Evolutionary conservation across 768 basidiomycete species (phyloP), one percentile per base, ranked within the genome.

Genomic region (Leccinum longicurvipes): DNA sequence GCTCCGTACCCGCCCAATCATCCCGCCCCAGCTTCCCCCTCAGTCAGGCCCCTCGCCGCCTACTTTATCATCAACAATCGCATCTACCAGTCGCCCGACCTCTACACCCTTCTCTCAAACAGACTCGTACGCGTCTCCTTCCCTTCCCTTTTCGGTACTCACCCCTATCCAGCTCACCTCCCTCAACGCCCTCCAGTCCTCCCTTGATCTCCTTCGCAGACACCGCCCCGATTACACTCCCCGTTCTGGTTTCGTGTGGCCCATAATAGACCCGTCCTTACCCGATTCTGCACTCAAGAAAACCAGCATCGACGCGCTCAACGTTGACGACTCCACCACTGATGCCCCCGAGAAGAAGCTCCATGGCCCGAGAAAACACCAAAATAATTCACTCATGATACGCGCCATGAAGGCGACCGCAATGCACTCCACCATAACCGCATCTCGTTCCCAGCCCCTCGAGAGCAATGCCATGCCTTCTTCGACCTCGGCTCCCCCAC

Each of bases 41-140:
- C n/a, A n/a, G 93, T 87, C 47, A 80, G 79, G 56, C 86, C 91
- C 4, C 72, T 93, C 57, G 88, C 87, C 17, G 87, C 85, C 9
- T 95, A 93, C 71, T 95, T 93, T 67, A 84, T 95, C 65, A 82
- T 92, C 75, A 87, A 93, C 73, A 89, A 89, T 67, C 84, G 89
- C 59, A 91, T 94, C 59, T 94, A 94, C 67, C 90, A 91, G 67
- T 84, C 90, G 0, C 93, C 93, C 10, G 87, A 91, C 61, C 75
- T 94, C 31, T 93, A 94, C 66, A 85, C 85, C 10, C 79, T 95
- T 2, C 74, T 95, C 41, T 91, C 91, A 49, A 91, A 91, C 63
- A 85, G 93, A 61, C 73, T 95, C 64, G 92, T 92, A 67, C 64
- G 79, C 64, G 6, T 5, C 21, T 24, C 41, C n/a, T 55, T 31